Evolutionary conservation across 768 basidiomycete genomes (phyloP).

Genomic region (Podaxis sp.): DNA sequence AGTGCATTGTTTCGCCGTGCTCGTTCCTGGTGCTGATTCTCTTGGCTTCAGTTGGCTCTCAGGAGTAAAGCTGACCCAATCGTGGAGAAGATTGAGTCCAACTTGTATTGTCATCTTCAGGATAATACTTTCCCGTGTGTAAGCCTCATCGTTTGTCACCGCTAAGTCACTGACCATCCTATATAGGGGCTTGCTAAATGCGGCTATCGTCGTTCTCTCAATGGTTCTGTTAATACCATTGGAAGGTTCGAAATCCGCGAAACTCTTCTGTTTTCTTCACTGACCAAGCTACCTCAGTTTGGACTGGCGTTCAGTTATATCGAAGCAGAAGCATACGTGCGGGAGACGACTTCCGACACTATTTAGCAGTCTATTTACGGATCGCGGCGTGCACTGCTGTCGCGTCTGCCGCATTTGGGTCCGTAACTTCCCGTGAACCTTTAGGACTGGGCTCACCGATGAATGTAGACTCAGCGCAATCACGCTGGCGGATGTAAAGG

Average conservation of each 20-base stretch:
- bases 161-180: neutral
- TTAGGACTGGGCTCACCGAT: neutral
- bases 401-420: constrained; percentile 4
- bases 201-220: constrained; percentile 1
- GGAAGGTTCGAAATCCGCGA: neutral
- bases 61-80: neutral
- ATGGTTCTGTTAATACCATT: constrained; percentile 9
- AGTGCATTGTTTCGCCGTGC: neutral
- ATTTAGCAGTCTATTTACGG: constrained; percentile 6
- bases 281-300: neutral
- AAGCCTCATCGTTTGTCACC: neutral
- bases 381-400: constrained; percentile 6
- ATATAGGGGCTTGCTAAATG: constrained; percentile 2
- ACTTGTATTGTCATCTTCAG: constrained; percentile 10
- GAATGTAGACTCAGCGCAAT: neutral
- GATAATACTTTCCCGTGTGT: constrained; percentile 1
- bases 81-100: constrained; percentile 5
- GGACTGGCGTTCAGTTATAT: constrained; percentile 10
- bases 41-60: neutral
- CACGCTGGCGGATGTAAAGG: neutral
- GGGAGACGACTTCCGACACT: constrained; percentile 6
- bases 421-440: neutral
- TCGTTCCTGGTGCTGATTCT: neutral
- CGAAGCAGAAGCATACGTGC: constrained; percentile 1
- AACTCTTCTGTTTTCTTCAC: neutral